Base-by-base conservation (phyloP, 2,329 filamentous ascomycete genomes). In the Penicillium thymicola region DNA sequence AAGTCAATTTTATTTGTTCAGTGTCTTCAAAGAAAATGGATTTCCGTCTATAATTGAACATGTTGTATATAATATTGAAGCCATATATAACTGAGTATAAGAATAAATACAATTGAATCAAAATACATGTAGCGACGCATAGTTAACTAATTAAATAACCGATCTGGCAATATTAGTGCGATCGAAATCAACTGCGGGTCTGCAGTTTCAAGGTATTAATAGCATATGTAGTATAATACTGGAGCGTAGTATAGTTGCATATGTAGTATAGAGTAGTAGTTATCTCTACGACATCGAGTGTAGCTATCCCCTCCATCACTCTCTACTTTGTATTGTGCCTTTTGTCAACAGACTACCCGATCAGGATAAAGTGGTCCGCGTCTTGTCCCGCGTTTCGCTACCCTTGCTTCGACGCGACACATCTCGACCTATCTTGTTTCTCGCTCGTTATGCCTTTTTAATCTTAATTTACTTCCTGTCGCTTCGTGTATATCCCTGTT, bases 281-380 rank as follows among this genome's bases (percentile, higher is more conserved):
- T 1, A 45, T 25, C 30, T 16, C 21, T 23, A 46, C 7, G 5
- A 32, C 8, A 34, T 11, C 16, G 8, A 46, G 28, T 46, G 30
- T 36, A 25, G 3, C 1, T 25, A 34, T 34, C 11, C 13, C 44
- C 5, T 18, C 3, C 40, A 6, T 43, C 40, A 4, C 18, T 21
- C 8, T 46, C 28, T 30, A 5, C 11, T 45, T 36, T 11, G 43
- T 46, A 46, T 55, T 36, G 30, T 27, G 25, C 8, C 41, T 43
- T 30, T 30, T 49, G 51, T 65, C 66, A 70, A 71, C 69, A 70
- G 42, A 71, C 59, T 72, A 59, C 69, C 67, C 52, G 61, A 72
- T 69, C 42, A 66, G 70, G 70, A 70, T 72, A 73, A 72, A 73
- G 71, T 73, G 70, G 66, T 64, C 59, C 65, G 63, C 64, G 65